phyloP scores from a whole-genome alignment of 2,329 filamentous ascomycete genomes.

The Penicillium olsonii region DNA sequence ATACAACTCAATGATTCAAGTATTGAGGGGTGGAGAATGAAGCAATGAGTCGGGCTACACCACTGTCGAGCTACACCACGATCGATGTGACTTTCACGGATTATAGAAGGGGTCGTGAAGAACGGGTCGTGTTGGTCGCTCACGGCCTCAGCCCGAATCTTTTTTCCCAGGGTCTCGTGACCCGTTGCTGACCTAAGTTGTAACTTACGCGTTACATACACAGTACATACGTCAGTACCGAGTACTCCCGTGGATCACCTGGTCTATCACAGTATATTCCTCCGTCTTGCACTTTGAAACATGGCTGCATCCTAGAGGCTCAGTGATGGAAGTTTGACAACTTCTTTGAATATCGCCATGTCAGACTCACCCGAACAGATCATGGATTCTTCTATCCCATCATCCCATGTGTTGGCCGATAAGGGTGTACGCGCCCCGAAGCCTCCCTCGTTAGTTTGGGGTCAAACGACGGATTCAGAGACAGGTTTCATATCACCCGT shows the following conservation, averaged over 20 bases:
- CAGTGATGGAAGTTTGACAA: conserved; percentile 19
- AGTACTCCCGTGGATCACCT: conserved; percentile 21
- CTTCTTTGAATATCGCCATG: conserved; percentile 1
- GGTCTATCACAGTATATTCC: conserved; percentile 15
- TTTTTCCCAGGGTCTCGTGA: conserved; percentile 28
- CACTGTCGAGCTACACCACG: neutral
- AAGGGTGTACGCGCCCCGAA: conserved; percentile 16
- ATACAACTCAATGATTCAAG: conserved; percentile 7
- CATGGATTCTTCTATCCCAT: neutral
- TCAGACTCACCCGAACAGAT: conserved; percentile 11
- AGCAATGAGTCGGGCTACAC: neutral
- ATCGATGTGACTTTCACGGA: no score
- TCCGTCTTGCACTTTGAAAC: conserved; percentile 17
- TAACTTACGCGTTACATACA: neutral
- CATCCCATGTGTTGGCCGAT: conserved; percentile 1
- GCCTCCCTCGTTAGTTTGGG: conserved; percentile 19
- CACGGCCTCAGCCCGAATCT: conserved; percentile 20
- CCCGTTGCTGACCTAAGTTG: neutral
- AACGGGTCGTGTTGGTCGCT: conserved; percentile 7
- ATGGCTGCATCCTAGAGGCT: neutral
- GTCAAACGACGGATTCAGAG: conserved; percentile 9
- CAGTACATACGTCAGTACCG: neutral
- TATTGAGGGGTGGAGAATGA: neutral
- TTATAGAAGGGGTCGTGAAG: neutral
- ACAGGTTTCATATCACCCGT: conserved; percentile 16